Conservation (phyloP, 768 basidiomycete species). For the Lactarius akahatsu region DNA sequence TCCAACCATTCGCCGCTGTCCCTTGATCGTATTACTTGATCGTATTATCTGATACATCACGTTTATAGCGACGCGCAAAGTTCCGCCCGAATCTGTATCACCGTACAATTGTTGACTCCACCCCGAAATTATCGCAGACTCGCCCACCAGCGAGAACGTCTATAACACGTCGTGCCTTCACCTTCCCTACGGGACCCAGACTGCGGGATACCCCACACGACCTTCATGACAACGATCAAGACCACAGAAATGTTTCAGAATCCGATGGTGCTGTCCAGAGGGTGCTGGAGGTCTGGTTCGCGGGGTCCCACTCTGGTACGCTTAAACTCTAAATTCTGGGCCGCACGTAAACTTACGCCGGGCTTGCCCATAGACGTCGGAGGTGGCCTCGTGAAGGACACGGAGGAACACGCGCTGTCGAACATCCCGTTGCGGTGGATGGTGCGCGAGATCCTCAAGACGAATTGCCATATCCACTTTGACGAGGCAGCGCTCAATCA, state of each 20-base stretch:
- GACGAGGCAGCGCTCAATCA: conserved; percentile 17
- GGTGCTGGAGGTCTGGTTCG: conserved; percentile 28
- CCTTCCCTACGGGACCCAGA: background rate
- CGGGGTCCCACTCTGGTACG: conserved; percentile 26
- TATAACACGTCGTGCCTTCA: background rate
- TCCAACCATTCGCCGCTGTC: background rate
- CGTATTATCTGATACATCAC: no score
- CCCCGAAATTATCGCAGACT: conserved; percentile 31
- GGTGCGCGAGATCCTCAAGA: conserved; percentile 26
- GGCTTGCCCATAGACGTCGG: conserved; percentile 15
- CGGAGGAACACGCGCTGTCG: conserved; percentile 16
- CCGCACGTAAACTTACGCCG: background rate
- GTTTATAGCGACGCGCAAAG: conserved; percentile 56
- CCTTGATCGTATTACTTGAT: background rate
- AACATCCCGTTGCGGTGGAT: conserved; percentile 28
- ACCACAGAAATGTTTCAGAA: no score
- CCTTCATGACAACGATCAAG: background rate
- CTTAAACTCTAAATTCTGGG: background rate
- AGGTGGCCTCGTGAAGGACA: conserved; percentile 21
- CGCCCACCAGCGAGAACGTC: conserved; percentile 9
- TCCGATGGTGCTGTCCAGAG: background rate
- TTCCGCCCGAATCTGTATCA: conserved; percentile 69
- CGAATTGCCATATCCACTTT: conserved; percentile 18
- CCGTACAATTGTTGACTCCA: conserved; percentile 32
- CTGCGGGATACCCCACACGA: conserved; percentile 9